Evolutionary conservation across 2,329 filamentous ascomycete genomes (phyloP).

Genomic region (Aspergillus eucalypticola): DNA sequence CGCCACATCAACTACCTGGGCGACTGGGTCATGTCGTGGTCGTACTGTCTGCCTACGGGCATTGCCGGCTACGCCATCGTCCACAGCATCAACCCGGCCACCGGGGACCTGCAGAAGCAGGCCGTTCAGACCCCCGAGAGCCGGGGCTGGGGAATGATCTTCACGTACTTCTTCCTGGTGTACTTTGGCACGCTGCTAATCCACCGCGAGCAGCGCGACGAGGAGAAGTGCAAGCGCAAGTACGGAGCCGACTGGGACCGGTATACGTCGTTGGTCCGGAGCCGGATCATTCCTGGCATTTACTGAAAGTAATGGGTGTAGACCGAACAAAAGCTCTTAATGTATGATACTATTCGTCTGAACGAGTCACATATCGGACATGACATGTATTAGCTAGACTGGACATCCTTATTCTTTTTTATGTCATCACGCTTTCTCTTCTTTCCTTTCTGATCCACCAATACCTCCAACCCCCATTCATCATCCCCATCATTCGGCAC

Average conservation of each 20-base stretch:
- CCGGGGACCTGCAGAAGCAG: slow-evolving; percentile 67
- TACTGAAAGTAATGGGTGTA: slow-evolving; percentile 56
- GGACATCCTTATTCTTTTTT: not conserved
- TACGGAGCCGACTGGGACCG: slow-evolving; percentile 90
- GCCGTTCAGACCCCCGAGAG: slow-evolving; percentile 72
- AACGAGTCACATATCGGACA: not conserved
- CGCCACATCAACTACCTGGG: slow-evolving; percentile 96
- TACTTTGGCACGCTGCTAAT: slow-evolving; percentile 88
- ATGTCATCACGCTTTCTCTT: slow-evolving; percentile 28
- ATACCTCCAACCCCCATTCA: slow-evolving; percentile 37
- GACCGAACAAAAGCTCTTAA: slow-evolving; percentile 4
- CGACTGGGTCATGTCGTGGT: slow-evolving; percentile 92
- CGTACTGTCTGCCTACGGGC: slow-evolving; percentile 83
- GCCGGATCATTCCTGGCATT: slow-evolving; percentile 78
- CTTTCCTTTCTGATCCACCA: slow-evolving; percentile 30
- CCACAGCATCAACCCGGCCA: slow-evolving; percentile 47
- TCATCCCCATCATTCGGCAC: slow-evolving; percentile 41
- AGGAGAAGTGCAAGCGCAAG: slow-evolving; percentile 86
- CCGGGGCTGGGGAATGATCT: slow-evolving; percentile 78
- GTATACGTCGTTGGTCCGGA: slow-evolving; percentile 81
- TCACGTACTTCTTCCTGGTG: slow-evolving; percentile 92
- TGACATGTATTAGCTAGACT: not conserved
- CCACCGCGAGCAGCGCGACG: slow-evolving; percentile 83
- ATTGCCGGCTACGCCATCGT: slow-evolving; percentile 76
- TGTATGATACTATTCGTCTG: not conserved